Percentiles rank a stretch among this genome's conserved stretches.
Evolutionary conservation across 2,329 filamentous ascomycete species (phyloP).

Genomic region (Sporothrix globosa): DNA sequence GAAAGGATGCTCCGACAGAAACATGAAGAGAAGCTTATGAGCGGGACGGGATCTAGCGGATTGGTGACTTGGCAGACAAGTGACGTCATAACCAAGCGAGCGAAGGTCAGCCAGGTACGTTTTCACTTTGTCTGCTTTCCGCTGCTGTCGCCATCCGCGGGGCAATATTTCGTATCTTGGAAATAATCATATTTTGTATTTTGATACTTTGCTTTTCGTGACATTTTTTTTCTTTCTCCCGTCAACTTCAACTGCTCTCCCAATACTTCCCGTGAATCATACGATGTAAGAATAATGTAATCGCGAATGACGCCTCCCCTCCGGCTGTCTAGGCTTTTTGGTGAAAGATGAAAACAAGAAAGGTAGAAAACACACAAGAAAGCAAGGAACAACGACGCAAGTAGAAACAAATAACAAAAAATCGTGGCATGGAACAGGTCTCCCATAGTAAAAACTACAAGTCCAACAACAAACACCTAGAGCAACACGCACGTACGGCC

Average conservation of each 20-base stretch:
- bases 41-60: not conserved
- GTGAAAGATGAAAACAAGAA: not conserved
- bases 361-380: not conserved
- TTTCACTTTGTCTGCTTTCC: no score
- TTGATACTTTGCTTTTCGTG: not conserved
- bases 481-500: not conserved
- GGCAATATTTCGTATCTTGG: no score
- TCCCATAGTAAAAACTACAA: not conserved
- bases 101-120: no score
- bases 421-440: not conserved
- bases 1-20: slow-evolving; percentile 8
- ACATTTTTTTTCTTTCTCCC: not conserved
- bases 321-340: slow-evolving; percentile 16
- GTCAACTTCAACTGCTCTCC: not conserved
- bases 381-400: not conserved
- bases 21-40: no score
- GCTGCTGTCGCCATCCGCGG: no score
- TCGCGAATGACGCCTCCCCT: not conserved
- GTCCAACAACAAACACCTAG: not conserved
- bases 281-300: not conserved
- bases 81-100: not conserved
- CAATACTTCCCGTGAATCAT: not conserved
- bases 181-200: not conserved
- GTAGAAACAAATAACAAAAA: not conserved
- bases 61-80: slow-evolving; percentile 15